Conservation (phyloP, 257 asterid genomes). For the Coffea canephora region DNA sequence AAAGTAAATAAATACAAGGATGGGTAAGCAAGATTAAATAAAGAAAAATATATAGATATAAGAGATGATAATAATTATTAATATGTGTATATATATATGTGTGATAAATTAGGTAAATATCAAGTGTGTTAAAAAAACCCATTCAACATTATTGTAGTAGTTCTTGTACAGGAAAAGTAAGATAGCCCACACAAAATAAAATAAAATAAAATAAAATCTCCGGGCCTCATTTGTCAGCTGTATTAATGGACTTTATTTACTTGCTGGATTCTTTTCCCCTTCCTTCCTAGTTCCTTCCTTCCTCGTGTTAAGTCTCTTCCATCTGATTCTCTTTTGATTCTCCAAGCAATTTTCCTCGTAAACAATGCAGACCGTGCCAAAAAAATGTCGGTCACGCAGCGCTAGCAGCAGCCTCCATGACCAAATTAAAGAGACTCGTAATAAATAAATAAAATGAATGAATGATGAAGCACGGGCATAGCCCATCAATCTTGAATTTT, state of each 20-base stretch:
- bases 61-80: too few relatives aligned
- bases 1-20: too few relatives aligned
- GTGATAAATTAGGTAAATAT: too few relatives aligned
- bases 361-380: constrained; percentile 7
- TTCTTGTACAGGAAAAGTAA: too few relatives aligned
- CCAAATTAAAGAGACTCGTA: not conserved
- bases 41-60: too few relatives aligned
- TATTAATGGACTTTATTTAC: not conserved
- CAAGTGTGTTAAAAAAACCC: too few relatives aligned
- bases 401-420: constrained; percentile 17
- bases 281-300: too few relatives aligned
- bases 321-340: not conserved
- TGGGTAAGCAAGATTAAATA: too few relatives aligned
- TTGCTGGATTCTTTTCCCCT: not conserved
- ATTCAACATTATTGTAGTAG: too few relatives aligned
- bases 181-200: too few relatives aligned
- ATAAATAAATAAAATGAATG: too few relatives aligned
- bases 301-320: not conserved
- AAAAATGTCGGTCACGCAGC: constrained; percentile 28
- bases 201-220: not conserved
- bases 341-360: not conserved
- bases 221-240: not conserved
- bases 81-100: too few relatives aligned
- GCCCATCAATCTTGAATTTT: constrained; percentile 21
- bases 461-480: not conserved